These are phyloP conservation scores for Drosera capensis DNA, from an alignment of 148 eudicot species.

Conservation along the genomic window DNA sequence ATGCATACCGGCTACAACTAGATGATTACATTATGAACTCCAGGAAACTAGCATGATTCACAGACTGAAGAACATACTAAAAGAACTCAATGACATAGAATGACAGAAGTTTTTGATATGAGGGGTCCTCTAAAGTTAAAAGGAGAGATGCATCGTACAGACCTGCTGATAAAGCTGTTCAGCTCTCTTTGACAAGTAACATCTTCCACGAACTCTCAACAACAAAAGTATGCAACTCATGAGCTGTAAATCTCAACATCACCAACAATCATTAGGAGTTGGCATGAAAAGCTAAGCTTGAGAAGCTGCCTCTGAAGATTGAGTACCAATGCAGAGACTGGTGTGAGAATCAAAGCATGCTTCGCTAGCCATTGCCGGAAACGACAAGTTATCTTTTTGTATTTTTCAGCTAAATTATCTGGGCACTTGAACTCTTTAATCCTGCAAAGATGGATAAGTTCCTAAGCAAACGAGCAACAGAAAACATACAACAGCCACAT, in stretches of 20 bases:
- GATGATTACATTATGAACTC: no score
- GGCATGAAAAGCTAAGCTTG: slow-evolving; percentile 12
- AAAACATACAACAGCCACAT: background rate
- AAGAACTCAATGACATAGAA: no score
- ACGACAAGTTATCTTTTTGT: slow-evolving; percentile 44
- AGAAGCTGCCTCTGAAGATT: slow-evolving; percentile 19
- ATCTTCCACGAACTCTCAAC: slow-evolving; percentile 38
- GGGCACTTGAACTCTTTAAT: slow-evolving; percentile 70
- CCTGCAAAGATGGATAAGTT: slow-evolving; percentile 24
- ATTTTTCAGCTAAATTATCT: slow-evolving; percentile 37
- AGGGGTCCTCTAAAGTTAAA: no score
- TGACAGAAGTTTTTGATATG: no score
- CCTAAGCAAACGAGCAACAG: background rate
- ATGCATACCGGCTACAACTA: no score
- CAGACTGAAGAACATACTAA: no score
- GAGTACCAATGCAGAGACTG: slow-evolving; percentile 60
- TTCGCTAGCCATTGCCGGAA: slow-evolving; percentile 47
- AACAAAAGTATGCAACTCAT: slow-evolving; percentile 29
- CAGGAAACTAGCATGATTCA: no score
- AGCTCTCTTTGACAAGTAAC: slow-evolving; percentile 46
- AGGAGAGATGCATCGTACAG: slow-evolving; percentile 2
- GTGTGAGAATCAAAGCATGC: slow-evolving; percentile 34
- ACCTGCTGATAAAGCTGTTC: slow-evolving; percentile 89
- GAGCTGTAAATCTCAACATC: slow-evolving; percentile 46
- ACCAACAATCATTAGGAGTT: slow-evolving; percentile 27